Percentiles rank a stretch among this genome's conserved stretches.
Evolutionary conservation across 176 grass and related monocot genomes (phyloP).

Genomic region (Stipa capillata): DNA sequence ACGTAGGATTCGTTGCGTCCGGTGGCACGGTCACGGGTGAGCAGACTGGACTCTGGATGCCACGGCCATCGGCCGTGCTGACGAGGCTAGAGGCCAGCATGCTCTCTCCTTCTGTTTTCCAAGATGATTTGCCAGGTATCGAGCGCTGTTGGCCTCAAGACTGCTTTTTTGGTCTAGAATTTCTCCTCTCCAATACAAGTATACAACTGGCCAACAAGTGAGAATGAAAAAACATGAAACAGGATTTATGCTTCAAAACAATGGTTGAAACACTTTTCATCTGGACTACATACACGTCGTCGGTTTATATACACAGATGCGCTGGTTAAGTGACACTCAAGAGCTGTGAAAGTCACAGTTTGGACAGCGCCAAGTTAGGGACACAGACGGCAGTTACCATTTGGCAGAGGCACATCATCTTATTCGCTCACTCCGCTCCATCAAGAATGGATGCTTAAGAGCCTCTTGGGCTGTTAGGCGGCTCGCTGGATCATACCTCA

Average conservation of each 20-base stretch:
- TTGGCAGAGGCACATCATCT: not conserved
- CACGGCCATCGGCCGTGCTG: no score
- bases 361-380: not conserved
- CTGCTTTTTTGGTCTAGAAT: no score
- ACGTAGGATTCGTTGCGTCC: no score
- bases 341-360: not conserved
- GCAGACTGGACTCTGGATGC: no score
- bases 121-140: no score
- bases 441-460: constrained; percentile 68
- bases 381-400: not conserved
- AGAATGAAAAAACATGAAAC: not conserved
- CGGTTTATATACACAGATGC: not conserved
- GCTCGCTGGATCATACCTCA: constrained; percentile 61
- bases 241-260: not conserved
- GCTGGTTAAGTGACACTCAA: not conserved
- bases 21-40: no score
- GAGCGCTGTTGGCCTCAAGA: no score
- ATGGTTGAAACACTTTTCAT: not conserved
- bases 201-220: no score
- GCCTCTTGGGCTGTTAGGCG: constrained; percentile 56
- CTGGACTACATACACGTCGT: not conserved
- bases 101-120: no score
- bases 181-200: no score
- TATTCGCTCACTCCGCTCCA: not conserved
- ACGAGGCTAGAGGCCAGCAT: no score